Evolutionary conservation across 345 rosid genomes (phyloP).

Genomic region (Gossypium thurberi): DNA sequence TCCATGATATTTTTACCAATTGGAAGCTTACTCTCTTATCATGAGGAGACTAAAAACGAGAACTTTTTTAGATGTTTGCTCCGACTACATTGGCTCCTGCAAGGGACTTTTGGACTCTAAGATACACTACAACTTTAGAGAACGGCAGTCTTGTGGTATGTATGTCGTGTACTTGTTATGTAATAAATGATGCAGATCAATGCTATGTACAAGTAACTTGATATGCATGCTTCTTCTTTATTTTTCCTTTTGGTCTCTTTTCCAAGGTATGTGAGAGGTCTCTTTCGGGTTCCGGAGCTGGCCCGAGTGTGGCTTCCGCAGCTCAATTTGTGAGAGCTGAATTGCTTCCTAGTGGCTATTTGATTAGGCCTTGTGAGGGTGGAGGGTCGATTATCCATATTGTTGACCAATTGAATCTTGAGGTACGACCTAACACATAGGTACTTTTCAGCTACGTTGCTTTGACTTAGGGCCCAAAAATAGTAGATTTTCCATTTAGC

Average conservation of each 20-base stretch:
- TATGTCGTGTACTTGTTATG: not conserved
- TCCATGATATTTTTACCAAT: not conserved
- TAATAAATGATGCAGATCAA: not conserved
- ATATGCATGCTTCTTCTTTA: not conserved
- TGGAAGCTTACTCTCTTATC: not conserved
- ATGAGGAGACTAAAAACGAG: not conserved
- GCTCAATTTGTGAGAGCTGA: slow-evolving; percentile 95
- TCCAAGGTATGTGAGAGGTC: slow-evolving; percentile 93
- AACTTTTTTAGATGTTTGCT: slow-evolving; percentile 65
- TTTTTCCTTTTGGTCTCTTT: not conserved
- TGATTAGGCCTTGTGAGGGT: slow-evolving; percentile 96
- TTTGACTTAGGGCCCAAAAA: too few relatives aligned
- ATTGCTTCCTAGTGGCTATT: slow-evolving; percentile 90
- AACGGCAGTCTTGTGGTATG: slow-evolving; percentile 99
- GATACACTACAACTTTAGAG: slow-evolving; percentile 85
- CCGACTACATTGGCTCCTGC: slow-evolving; percentile 98
- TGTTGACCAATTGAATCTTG: slow-evolving; percentile 94
- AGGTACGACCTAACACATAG: slow-evolving; percentile 34
- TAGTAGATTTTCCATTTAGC: too few relatives aligned
- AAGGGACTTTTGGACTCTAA: slow-evolving; percentile 95
- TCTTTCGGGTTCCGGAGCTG: slow-evolving; percentile 93
- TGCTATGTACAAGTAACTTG: not conserved
- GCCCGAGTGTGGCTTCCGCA: slow-evolving; percentile 70
- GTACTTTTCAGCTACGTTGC: not conserved
- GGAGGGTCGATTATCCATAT: slow-evolving; percentile 98